These are phyloP conservation scores for Moesziomyces aphidis DNA, from an alignment of 1,284 basidiomycete species.

Conservation along the genomic window DNA sequence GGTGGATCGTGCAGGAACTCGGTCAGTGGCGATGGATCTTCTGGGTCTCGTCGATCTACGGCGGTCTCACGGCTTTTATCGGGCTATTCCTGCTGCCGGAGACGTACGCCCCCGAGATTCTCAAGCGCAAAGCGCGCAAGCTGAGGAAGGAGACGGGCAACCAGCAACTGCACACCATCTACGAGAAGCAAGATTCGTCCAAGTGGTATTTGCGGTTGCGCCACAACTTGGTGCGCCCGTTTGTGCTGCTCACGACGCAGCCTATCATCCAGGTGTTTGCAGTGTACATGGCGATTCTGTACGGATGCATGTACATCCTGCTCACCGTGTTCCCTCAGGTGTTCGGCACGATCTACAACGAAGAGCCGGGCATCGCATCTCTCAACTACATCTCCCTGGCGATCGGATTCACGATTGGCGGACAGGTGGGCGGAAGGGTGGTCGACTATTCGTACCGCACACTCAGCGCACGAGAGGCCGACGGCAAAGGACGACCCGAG, in stretches of 20 bases:
- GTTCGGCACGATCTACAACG: constrained; percentile 71
- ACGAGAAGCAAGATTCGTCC: constrained; percentile 48
- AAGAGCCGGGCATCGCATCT: constrained; percentile 72
- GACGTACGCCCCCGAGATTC: constrained; percentile 67
- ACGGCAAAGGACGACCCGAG: constrained; percentile 72
- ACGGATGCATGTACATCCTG: constrained; percentile 71
- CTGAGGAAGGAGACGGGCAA: constrained; percentile 71
- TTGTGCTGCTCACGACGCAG: constrained; percentile 71
- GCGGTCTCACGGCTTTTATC: constrained; percentile 42
- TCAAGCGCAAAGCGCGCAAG: constrained; percentile 61
- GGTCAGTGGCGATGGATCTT: constrained; percentile 55
- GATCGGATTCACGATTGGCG: constrained; percentile 59
- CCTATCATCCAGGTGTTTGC: constrained; percentile 71
- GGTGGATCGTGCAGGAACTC: constrained; percentile 50
- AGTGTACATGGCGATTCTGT: constrained; percentile 70
- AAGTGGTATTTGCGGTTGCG: constrained; percentile 63
- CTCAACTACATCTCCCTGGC: constrained; percentile 75
- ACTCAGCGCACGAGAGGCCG: constrained; percentile 71
- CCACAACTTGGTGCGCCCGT: constrained; percentile 70
- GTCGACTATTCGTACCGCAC: constrained; percentile 74
- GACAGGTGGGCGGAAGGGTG: constrained; percentile 74
- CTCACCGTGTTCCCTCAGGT: constrained; percentile 77
- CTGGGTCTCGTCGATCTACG: constrained; percentile 50
- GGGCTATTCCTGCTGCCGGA: constrained; percentile 60
- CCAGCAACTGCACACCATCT: constrained; percentile 48